Conservation (phyloP, 2,329 filamentous ascomycete genomes). For the Fusarium globosum region DNA sequence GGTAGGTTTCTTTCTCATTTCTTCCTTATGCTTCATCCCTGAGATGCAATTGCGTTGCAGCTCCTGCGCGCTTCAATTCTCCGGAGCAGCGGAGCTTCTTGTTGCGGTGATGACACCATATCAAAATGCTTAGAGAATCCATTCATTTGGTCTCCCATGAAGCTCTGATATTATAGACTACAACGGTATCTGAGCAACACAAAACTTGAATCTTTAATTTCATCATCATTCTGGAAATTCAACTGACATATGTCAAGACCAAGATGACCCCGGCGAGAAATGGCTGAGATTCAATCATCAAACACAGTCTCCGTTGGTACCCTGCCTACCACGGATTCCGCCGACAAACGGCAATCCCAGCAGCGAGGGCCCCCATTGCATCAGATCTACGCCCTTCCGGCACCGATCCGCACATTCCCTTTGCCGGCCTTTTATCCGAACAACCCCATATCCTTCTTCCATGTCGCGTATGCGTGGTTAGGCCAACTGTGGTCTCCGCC, state of each 20-base stretch:
- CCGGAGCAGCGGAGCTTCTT: slow-evolving; percentile 28
- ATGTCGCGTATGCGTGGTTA: slow-evolving; percentile 81
- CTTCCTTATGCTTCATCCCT: not conserved
- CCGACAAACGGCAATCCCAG: slow-evolving; percentile 38
- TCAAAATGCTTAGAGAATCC: slow-evolving; percentile 67
- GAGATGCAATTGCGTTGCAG: not conserved
- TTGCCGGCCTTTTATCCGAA: slow-evolving; percentile 89
- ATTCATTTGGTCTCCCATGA: slow-evolving; percentile 71
- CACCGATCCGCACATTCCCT: slow-evolving; percentile 84
- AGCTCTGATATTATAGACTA: slow-evolving; percentile 81
- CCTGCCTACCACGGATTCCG: slow-evolving; percentile 35
- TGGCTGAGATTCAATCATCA: slow-evolving; percentile 55
- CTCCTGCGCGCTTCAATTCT: not conserved
- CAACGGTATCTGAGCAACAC: slow-evolving; percentile 90
- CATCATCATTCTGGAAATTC: not conserved
- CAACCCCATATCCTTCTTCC: slow-evolving; percentile 89
- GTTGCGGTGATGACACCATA: slow-evolving; percentile 70
- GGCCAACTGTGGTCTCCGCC: slow-evolving; percentile 77
- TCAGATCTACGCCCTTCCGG: slow-evolving; percentile 83
- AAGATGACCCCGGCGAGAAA: slow-evolving; percentile 60
- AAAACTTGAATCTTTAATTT: slow-evolving; percentile 33
- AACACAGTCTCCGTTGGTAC: slow-evolving; percentile 38
- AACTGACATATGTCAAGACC: slow-evolving; percentile 49
- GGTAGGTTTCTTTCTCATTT: slow-evolving; percentile 39
- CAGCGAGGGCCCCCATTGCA: slow-evolving; percentile 62